Evolutionary conservation across 2,329 filamentous ascomycete genomes (phyloP).

Genomic region (Cyphellophora europaea): DNA sequence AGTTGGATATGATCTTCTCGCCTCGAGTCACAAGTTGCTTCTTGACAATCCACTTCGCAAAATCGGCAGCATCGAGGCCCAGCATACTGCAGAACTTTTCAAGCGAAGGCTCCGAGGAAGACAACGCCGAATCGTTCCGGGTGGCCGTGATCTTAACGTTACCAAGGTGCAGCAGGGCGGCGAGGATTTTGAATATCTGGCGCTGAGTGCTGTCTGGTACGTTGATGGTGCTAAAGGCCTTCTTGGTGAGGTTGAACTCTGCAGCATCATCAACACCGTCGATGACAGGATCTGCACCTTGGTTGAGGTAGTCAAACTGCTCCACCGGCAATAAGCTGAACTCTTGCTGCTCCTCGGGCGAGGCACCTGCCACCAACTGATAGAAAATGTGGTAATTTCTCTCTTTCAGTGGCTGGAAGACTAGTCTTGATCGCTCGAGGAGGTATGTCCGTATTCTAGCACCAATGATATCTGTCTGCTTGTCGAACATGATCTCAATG

Average conservation of each 20-base stretch:
- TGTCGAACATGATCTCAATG: slow-evolving; percentile 99
- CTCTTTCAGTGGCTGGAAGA: slow-evolving; percentile 96
- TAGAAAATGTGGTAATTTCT: slow-evolving; percentile 99
- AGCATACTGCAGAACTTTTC: slow-evolving; percentile 74
- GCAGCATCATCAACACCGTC: slow-evolving; percentile 93
- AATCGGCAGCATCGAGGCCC: slow-evolving; percentile 75
- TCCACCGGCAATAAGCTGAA: slow-evolving; percentile 73
- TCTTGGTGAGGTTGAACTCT: slow-evolving; percentile 81
- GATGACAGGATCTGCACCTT: slow-evolving; percentile 82
- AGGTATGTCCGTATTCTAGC: slow-evolving; percentile 96
- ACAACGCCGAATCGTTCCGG: slow-evolving; percentile 75
- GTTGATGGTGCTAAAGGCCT: slow-evolving; percentile 80
- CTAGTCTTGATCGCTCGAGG: slow-evolving; percentile 85
- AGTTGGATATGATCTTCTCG: slow-evolving; percentile 93
- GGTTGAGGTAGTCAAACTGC: slow-evolving; percentile 92
- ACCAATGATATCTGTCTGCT: slow-evolving; percentile 89
- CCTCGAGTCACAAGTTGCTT: slow-evolving; percentile 94
- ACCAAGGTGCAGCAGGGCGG: slow-evolving; percentile 84
- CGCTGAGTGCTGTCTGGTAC: slow-evolving; percentile 64
- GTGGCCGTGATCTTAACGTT: slow-evolving; percentile 94
- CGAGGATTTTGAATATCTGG: slow-evolving; percentile 82
- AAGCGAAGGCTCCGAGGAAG: slow-evolving; percentile 71
- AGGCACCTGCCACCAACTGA: slow-evolving; percentile 87
- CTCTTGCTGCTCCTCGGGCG: slow-evolving; percentile 70
- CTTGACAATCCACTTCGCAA: slow-evolving; percentile 97